These are phyloP conservation scores for Leucoagaricus sp. DNA, from an alignment of 1,284 basidiomycete genomes.

Conservation along the genomic window DNA sequence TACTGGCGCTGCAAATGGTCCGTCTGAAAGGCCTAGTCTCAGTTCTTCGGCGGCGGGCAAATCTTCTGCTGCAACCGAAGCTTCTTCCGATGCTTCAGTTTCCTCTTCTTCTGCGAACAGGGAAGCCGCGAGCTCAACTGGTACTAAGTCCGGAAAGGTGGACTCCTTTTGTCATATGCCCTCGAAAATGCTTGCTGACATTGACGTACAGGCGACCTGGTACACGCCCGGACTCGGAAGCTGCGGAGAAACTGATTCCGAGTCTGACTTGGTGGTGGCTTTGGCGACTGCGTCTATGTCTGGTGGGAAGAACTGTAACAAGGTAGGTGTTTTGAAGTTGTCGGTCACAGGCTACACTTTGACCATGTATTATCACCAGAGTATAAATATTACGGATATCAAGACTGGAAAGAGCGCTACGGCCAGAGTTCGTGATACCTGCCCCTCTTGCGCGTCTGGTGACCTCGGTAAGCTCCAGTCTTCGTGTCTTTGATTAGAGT, in stretches of 20 bases:
- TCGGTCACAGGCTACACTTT: neutral
- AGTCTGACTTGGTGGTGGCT: conserved; percentile 5
- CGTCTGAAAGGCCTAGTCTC: neutral
- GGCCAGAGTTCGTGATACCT: conserved; percentile 4
- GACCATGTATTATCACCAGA: neutral
- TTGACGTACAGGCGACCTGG: neutral
- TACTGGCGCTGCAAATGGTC: neutral
- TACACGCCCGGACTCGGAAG: conserved; percentile 3
- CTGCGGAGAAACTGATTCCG: conserved; percentile 1
- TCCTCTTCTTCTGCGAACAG: neutral
- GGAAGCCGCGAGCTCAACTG: neutral
- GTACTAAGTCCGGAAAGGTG: neutral
- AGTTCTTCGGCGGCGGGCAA: too few species aligned
- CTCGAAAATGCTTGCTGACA: neutral
- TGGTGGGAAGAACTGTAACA: neutral
- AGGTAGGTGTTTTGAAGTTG: neutral
- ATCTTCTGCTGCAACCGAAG: neutral
- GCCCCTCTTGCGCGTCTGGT: conserved; percentile 1
- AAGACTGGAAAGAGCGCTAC: conserved; percentile 3
- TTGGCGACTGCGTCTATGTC: neutral
- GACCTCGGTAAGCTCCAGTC: neutral
- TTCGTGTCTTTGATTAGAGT: neutral
- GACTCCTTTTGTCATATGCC: too few species aligned
- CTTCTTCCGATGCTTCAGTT: neutral
- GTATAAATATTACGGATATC: neutral